Evolutionary conservation across 495 filamentous ascomycete genomes (phyloP).

Genomic region (Thozetella sp.): DNA sequence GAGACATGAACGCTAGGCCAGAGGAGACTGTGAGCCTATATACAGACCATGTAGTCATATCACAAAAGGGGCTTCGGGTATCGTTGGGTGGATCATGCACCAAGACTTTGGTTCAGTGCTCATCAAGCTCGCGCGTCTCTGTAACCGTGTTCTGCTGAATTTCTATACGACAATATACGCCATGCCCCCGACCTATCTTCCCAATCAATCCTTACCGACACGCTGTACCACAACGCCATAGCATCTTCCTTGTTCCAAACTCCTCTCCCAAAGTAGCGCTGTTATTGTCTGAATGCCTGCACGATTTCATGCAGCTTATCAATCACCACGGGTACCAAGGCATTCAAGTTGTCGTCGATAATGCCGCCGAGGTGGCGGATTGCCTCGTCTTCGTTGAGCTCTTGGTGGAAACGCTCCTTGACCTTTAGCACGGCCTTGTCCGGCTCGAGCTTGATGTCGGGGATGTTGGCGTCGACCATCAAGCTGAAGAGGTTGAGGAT

Average conservation of each 20-base stretch:
- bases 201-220: constrained; percentile 1
- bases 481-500: constrained; percentile 96
- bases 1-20: constrained; percentile 35
- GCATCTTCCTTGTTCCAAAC: background rate
- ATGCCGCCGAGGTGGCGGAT: constrained; percentile 82
- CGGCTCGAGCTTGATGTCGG: constrained; percentile 89
- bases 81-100: too few relatives aligned
- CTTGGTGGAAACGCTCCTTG: constrained; percentile 88
- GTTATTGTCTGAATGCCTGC: constrained; percentile 80
- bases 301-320: constrained; percentile 93
- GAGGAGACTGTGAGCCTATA: background rate
- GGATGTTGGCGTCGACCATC: constrained; percentile 97
- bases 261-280: too few relatives aligned
- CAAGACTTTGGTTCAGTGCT: too few relatives aligned
- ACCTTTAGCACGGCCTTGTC: constrained; percentile 94
- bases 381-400: constrained; percentile 92
- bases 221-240: constrained; percentile 6
- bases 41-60: too few relatives aligned
- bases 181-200: too few relatives aligned
- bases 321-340: constrained; percentile 89
- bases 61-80: too few relatives aligned
- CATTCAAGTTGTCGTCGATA: constrained; percentile 86
- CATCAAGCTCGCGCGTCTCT: too few relatives aligned
- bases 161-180: too few relatives aligned
- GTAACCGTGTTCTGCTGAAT: too few relatives aligned